A percentile compares a stretch with the other conserved stretches of the same genome.
These are phyloP conservation scores for Termitomyces sp. DNA, from an alignment of 768 basidiomycete genomes.

Conservation along the genomic window DNA sequence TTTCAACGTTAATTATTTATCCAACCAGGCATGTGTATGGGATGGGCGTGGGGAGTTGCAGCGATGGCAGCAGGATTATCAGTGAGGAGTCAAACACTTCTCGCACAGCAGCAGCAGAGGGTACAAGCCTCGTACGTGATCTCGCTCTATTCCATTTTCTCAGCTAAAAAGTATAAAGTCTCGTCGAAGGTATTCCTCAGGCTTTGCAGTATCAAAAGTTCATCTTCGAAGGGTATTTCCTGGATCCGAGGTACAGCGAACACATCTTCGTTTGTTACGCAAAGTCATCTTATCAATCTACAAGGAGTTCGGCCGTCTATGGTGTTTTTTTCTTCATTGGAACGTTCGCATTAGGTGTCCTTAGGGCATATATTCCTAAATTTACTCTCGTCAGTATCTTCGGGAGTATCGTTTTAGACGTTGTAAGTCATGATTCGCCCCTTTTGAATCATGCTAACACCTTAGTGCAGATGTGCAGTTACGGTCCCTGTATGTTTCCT, in stretches of 20 bases:
- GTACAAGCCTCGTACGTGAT: conserved; percentile 32
- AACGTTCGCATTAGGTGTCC: conserved; percentile 32
- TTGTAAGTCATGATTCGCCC: conserved; percentile 18
- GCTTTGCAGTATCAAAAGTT: conserved; percentile 28
- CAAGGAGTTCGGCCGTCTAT: conserved; percentile 39
- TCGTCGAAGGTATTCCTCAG: conserved; percentile 23
- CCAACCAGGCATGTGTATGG: conserved; percentile 35
- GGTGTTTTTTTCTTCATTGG: conserved; percentile 43
- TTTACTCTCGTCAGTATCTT: conserved; percentile 38
- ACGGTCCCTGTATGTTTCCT: conserved; percentile 29
- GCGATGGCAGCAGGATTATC: conserved; percentile 39
- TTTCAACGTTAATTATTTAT: neutral
- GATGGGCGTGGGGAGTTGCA: conserved; percentile 45
- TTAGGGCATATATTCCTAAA: conserved; percentile 38
- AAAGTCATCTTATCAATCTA: neutral
- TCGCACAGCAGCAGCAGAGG: conserved; percentile 29
- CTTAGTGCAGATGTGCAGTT: conserved; percentile 29
- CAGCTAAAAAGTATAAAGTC: conserved; percentile 9
- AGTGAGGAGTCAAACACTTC: conserved; percentile 30
- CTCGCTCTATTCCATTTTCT: neutral
- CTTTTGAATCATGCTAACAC: neutral
- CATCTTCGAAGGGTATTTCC: conserved; percentile 35
- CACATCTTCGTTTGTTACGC: conserved; percentile 25
- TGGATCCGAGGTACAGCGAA: conserved; percentile 34
- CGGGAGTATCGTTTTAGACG: conserved; percentile 40